Evolutionary conservation across 2,329 filamentous ascomycete genomes (phyloP).

Genomic region (Fusarium sp.): DNA sequence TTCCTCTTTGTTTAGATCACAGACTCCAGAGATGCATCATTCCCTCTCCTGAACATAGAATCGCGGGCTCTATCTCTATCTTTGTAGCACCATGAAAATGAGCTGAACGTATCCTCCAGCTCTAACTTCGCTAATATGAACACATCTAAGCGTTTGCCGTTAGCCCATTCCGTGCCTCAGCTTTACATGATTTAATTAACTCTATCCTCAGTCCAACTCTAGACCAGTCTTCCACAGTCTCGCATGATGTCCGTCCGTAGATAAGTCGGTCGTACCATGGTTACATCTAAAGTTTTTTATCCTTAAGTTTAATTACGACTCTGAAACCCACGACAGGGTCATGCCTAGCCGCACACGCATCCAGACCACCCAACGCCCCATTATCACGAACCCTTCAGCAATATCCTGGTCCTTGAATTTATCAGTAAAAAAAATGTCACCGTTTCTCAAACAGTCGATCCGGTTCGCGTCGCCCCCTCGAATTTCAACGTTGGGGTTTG

Average conservation of each 20-base stretch:
- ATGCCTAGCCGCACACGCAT: background rate
- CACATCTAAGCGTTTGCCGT: background rate
- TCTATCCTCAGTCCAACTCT: background rate
- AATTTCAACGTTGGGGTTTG: conserved; percentile 17
- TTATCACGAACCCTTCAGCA: background rate
- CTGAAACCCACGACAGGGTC: background rate
- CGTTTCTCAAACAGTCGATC: background rate
- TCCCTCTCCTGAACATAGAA: too few species aligned
- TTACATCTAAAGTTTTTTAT: background rate
- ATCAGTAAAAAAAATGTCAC: background rate
- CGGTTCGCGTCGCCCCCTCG: background rate
- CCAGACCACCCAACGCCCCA: background rate
- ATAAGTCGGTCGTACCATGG: background rate
- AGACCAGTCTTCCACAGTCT: background rate
- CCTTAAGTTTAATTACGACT: background rate
- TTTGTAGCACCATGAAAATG: rapidly evolving
- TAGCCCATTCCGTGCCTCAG: background rate
- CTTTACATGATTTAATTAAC: background rate
- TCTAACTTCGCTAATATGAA: background rate
- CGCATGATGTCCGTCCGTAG: background rate
- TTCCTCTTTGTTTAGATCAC: background rate
- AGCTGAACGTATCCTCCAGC: background rate
- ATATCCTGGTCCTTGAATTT: background rate
- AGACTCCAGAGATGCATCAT: background rate
- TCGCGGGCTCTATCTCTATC: too few species aligned